These are phyloP conservation scores for Pseudohalonectria lignicola DNA, from an alignment of 2,329 filamentous ascomycete species.

Conservation along the genomic window DNA sequence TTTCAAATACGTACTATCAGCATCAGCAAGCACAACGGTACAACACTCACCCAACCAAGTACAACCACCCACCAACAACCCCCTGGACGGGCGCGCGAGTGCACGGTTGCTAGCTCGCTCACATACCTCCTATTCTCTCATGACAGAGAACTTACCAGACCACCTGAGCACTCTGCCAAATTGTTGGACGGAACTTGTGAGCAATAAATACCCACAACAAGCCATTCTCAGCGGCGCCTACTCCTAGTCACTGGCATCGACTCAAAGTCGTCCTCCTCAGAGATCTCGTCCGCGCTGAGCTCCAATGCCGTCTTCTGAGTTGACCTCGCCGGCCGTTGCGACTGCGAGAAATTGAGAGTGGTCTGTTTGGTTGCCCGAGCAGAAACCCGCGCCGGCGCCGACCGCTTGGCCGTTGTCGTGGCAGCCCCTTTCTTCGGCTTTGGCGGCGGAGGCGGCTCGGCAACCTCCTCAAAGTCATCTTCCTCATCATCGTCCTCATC, in stretches of 20 bases:
- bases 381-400: constrained; percentile 8
- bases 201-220: too few species aligned
- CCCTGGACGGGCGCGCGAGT: too few species aligned
- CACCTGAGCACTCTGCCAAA: too few species aligned
- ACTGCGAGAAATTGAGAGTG: constrained; percentile 37
- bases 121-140: too few species aligned
- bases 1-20: too few species aligned
- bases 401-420: constrained; percentile 9
- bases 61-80: too few species aligned
- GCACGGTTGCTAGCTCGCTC: too few species aligned
- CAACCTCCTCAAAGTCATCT: constrained; percentile 35
- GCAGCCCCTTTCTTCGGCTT: constrained; percentile 17
- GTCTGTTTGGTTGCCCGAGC: constrained; percentile 30
- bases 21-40: too few species aligned
- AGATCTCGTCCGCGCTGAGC: constrained; percentile 11
- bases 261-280: constrained; percentile 10
- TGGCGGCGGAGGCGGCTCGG: constrained; percentile 27
- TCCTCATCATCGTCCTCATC: constrained; percentile 18
- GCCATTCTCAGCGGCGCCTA: too few species aligned
- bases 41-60: too few species aligned
- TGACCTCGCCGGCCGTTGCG: constrained; percentile 16
- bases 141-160: too few species aligned
- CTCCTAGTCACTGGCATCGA: constrained; percentile 5
- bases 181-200: too few species aligned
- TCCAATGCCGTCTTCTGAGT: constrained; percentile 27